phyloP scores from a whole-genome alignment of 1,284 basidiomycete genomes.

The Papiliotrema flavescens region DNA sequence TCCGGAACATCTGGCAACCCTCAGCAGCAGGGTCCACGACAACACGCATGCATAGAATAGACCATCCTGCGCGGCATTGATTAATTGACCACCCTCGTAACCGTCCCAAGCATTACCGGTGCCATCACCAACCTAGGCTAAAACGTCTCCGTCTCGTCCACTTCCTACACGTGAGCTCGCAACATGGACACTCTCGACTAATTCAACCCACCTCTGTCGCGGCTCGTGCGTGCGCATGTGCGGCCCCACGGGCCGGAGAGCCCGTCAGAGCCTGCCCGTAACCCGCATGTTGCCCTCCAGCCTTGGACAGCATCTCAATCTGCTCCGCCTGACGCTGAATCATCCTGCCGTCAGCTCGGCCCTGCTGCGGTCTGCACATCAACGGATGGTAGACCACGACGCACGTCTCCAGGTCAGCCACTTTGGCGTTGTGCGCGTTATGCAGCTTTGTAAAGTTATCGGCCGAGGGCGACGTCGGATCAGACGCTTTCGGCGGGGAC shows the following conservation, averaged over 20 bases:
- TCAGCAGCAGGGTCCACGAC: too few relatives aligned
- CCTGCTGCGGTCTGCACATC: background rate
- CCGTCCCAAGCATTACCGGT: too few relatives aligned
- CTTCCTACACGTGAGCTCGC: background rate
- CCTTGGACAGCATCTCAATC: background rate
- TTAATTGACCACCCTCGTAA: background rate
- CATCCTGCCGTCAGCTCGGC: conserved; percentile 4
- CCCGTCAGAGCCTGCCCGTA: background rate
- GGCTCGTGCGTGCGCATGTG: too few relatives aligned
- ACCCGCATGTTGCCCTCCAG: background rate
- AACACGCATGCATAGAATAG: too few relatives aligned
- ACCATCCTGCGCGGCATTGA: background rate
- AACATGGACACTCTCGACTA: background rate
- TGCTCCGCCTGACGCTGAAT: conserved; percentile 9
- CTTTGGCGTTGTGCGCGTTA: conserved; percentile 33
- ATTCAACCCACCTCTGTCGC: too few relatives aligned
- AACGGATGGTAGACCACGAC: background rate
- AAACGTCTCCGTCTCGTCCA: conserved; percentile 9
- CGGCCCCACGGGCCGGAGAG: too few relatives aligned
- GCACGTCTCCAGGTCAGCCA: conserved; percentile 26
- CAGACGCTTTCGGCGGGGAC: conserved; percentile 5
- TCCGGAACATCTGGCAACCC: too few relatives aligned
- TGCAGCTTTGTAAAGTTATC: conserved; percentile 23
- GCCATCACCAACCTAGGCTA: too few relatives aligned
- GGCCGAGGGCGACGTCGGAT: background rate